Percentiles rank a stretch among this genome's conserved stretches.
Conservation (phyloP, 2,329 filamentous ascomycete species). For the Sarocladium kiliense region DNA sequence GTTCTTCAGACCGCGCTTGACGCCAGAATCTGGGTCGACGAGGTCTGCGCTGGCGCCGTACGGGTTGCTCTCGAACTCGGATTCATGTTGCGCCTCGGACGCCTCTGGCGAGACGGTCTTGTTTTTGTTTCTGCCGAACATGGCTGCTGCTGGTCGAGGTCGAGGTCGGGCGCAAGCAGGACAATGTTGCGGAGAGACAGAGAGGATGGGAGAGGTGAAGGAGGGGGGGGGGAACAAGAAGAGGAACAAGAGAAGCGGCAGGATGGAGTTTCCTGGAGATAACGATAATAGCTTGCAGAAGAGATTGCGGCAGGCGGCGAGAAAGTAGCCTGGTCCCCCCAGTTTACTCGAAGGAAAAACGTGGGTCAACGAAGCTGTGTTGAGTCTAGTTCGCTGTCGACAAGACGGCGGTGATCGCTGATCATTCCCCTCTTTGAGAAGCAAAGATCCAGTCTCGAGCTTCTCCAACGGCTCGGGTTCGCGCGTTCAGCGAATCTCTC, state of each 20-base stretch:
- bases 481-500: not conserved
- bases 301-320: not conserved
- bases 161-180: not conserved
- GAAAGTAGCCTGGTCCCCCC: not conserved
- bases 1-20: slow-evolving; percentile 65
- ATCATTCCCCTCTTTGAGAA: not conserved
- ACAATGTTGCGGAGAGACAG: not conserved
- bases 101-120: slow-evolving; percentile 2
- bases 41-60: slow-evolving; percentile 24
- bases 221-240: not conserved
- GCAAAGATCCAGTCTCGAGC: not conserved
- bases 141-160: not conserved
- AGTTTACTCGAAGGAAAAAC: not conserved
- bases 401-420: not conserved
- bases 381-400: not conserved
- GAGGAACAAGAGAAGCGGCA: not conserved
- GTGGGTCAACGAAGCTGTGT: slow-evolving; percentile 3
- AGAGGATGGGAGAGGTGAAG: not conserved
- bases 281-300: not conserved
- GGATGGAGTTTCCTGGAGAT: not conserved
- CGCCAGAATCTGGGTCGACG: slow-evolving; percentile 58
- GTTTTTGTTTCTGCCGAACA: slow-evolving; percentile 4
- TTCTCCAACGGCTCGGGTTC: not conserved
- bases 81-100: slow-evolving; percentile 4
- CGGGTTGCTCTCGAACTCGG: slow-evolving; percentile 1